These are phyloP conservation scores for Xanthoconium stramineum DNA, from an alignment of 768 basidiomycete genomes.

Conservation along the genomic window DNA sequence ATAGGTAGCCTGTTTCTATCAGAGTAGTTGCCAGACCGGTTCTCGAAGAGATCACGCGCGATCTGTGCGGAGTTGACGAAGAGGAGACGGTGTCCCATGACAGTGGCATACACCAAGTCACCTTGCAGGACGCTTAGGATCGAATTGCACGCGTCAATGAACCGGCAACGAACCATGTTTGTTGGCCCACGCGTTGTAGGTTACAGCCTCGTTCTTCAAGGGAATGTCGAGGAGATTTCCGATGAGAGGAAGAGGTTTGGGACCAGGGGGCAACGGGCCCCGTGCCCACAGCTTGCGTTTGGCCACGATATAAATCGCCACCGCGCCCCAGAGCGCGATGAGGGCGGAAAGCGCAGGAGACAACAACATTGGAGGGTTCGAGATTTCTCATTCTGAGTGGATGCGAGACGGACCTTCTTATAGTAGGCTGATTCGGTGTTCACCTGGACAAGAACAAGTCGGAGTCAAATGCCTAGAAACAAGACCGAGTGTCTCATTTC, in stretches of 20 bases:
- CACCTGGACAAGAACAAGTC: slow-evolving; percentile 8
- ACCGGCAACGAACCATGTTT: slow-evolving; percentile 29
- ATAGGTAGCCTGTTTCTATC: slow-evolving; percentile 46
- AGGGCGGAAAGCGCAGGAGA: slow-evolving; percentile 13
- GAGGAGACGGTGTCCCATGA: slow-evolving; percentile 47
- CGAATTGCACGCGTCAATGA: background rate
- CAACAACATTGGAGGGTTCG: slow-evolving; percentile 13
- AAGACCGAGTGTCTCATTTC: slow-evolving; percentile 15
- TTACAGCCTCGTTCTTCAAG: slow-evolving; percentile 33
- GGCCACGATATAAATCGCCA: slow-evolving; percentile 17
- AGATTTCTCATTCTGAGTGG: slow-evolving; percentile 1
- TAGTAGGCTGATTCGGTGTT: slow-evolving; percentile 9
- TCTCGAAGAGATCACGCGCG: slow-evolving; percentile 55
- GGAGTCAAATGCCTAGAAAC: background rate
- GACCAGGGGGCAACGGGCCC: slow-evolving; percentile 53
- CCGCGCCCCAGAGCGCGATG: slow-evolving; percentile 21
- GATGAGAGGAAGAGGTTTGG: slow-evolving; percentile 47
- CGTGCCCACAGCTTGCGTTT: slow-evolving; percentile 10
- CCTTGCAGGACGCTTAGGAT: slow-evolving; percentile 28
- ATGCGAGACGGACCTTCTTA: slow-evolving; percentile 9
- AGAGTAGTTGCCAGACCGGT: slow-evolving; percentile 53
- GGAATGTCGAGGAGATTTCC: slow-evolving; percentile 53
- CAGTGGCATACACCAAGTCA: slow-evolving; percentile 50
- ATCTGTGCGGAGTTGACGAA: slow-evolving; percentile 46
- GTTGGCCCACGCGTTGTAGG: slow-evolving; percentile 43